A percentile compares a stretch with the other conserved stretches of the same genome.
phyloP scores from a whole-genome alignment of 2,329 filamentous ascomycete species.

The Penicillium brevicompactum region DNA sequence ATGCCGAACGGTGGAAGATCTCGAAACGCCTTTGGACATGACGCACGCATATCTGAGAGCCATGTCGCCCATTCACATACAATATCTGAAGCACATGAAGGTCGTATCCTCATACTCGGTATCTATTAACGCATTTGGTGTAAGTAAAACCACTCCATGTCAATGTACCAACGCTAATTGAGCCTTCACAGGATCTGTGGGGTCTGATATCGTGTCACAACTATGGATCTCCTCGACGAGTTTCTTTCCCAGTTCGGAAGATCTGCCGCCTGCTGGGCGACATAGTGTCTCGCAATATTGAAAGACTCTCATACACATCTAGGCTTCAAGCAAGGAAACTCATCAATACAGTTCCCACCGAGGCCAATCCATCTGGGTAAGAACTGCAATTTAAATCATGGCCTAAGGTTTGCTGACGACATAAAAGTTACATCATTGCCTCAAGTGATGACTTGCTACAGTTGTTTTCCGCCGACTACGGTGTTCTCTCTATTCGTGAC shows the following conservation, averaged over 20 bases:
- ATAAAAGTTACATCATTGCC: conserved; percentile 78
- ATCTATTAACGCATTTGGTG: conserved; percentile 71
- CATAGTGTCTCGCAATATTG: conserved; percentile 82
- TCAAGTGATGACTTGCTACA: conserved; percentile 83
- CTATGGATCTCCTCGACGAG: conserved; percentile 80
- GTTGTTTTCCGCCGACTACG: conserved; percentile 85
- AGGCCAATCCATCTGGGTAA: conserved; percentile 69
- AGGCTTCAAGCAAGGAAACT: conserved; percentile 82
- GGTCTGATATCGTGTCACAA: conserved; percentile 84
- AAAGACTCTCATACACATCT: conserved; percentile 82
- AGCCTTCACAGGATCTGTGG: conserved; percentile 83
- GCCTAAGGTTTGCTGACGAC: background rate
- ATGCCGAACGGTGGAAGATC: conserved; percentile 69
- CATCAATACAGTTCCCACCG: conserved; percentile 82
- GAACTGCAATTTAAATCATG: background rate
- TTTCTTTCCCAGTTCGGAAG: conserved; percentile 87
- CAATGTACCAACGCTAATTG: conserved; percentile 48
- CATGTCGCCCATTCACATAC: conserved; percentile 81
- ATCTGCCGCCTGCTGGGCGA: conserved; percentile 89
- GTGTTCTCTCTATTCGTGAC: conserved; percentile 79
- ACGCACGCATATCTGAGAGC: conserved; percentile 82
- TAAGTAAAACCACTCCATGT: background rate
- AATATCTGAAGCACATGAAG: conserved; percentile 85
- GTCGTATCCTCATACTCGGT: conserved; percentile 77
- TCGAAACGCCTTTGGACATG: conserved; percentile 72